Conservation (phyloP, 345 rosid genomes). For the Turnera subulata region DNA sequence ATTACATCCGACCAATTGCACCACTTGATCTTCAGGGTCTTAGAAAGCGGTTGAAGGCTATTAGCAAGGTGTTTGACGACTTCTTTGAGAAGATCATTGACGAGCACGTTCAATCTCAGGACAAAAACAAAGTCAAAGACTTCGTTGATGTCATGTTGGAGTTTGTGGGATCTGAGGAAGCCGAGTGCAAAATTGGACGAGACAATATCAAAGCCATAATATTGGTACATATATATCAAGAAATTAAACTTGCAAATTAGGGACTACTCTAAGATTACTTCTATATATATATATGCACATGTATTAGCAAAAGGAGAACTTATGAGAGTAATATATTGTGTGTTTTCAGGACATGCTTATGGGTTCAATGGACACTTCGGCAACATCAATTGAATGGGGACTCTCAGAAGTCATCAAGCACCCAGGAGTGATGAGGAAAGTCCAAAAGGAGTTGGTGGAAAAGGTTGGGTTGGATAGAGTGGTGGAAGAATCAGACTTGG, state of each 20-base stretch:
- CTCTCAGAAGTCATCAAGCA: conserved; percentile 24
- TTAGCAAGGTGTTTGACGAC: conserved; percentile 30
- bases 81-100: conserved; percentile 41
- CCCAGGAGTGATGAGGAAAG: conserved; percentile 28
- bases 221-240: conserved; percentile 20
- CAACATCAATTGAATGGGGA: conserved; percentile 20
- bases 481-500: conserved; percentile 46
- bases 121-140: conserved; percentile 12
- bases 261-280: too few relatives aligned
- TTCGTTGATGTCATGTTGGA: conserved; percentile 23
- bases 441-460: conserved; percentile 35
- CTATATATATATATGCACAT: not conserved
- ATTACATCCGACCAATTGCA: conserved; percentile 31
- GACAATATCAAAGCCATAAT: conserved; percentile 28
- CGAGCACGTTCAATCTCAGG: conserved; percentile 25
- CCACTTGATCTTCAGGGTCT: conserved; percentile 41
- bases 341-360: conserved; percentile 10
- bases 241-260: too few relatives aligned
- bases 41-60: conserved; percentile 28
- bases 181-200: conserved; percentile 14
- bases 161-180: conserved; percentile 21
- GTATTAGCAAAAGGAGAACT: too few relatives aligned
- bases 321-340: too few relatives aligned
- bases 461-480: conserved; percentile 33
- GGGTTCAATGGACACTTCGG: conserved; percentile 25